Conservation (phyloP, 108 stramenopile species). For the Schizochytrium sp. region DNA sequence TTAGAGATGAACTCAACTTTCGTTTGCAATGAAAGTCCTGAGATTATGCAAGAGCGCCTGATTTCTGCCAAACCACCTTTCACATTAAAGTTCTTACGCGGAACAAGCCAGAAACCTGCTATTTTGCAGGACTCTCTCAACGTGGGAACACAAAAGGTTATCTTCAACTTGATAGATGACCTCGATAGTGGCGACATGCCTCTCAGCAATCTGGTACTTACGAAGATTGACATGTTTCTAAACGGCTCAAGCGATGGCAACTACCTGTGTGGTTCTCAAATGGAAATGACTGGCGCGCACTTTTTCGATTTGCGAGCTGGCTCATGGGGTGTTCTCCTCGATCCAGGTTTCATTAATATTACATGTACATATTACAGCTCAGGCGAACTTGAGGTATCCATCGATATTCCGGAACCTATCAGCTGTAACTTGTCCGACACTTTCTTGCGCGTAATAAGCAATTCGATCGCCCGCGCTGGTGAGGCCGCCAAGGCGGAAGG, state of each 20-base stretch:
- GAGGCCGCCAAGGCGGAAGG: background rate
- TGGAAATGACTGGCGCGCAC: conserved; percentile 55
- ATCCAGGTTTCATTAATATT: conserved; percentile 26
- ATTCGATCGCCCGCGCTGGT: background rate
- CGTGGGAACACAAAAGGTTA: conserved; percentile 44
- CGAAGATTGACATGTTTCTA: conserved; percentile 37
- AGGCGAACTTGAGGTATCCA: conserved; percentile 44
- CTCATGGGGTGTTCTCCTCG: conserved; percentile 45
- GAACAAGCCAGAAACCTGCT: conserved; percentile 33
- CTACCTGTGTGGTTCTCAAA: conserved; percentile 29
- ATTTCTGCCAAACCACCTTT: background rate
- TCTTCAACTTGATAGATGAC: conserved; percentile 54
- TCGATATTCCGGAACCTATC: conserved; percentile 49
- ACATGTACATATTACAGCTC: conserved; percentile 54
- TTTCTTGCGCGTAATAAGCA: conserved; percentile 31
- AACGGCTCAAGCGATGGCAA: conserved; percentile 58
- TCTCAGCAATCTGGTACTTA: conserved; percentile 33
- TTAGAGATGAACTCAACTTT: background rate
- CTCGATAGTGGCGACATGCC: conserved; percentile 46
- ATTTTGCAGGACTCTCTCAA: conserved; percentile 41
- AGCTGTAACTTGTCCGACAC: conserved; percentile 55
- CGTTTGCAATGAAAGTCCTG: conserved; percentile 40
- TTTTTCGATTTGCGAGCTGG: conserved; percentile 46
- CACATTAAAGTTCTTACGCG: background rate
- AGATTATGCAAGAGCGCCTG: background rate